A percentile compares a stretch with the other conserved stretches of the same genome.
Conservation (phyloP, 2,329 filamentous ascomycete species). For the Aspergillus arachidicola region DNA sequence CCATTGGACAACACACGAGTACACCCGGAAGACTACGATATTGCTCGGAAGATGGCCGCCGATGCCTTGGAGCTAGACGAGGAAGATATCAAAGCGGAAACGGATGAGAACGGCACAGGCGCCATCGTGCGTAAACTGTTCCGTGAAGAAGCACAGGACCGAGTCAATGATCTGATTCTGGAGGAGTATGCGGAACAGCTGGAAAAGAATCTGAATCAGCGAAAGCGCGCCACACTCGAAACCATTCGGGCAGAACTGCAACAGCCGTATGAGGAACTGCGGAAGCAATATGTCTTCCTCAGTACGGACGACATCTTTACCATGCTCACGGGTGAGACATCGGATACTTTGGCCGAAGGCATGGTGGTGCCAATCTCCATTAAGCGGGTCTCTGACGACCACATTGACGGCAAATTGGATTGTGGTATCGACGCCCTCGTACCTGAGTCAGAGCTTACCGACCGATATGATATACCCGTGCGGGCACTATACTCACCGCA, state of each 20-base stretch:
- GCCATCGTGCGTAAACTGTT: conserved; percentile 95
- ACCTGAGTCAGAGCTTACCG: conserved; percentile 78
- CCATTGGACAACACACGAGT: conserved; percentile 96
- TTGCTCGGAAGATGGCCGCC: conserved; percentile 96
- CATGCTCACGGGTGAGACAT: conserved; percentile 93
- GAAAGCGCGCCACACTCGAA: conserved; percentile 93
- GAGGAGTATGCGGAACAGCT: conserved; percentile 97
- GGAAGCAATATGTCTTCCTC: conserved; percentile 74
- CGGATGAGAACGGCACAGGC: conserved; percentile 83
- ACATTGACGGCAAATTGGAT: conserved; percentile 90
- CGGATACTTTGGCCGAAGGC: conserved; percentile 76
- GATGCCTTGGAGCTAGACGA: conserved; percentile 96
- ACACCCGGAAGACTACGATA: conserved; percentile 96
- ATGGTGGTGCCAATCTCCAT: conserved; percentile 94
- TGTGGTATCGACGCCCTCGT: conserved; percentile 91
- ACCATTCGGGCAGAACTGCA: conserved; percentile 93
- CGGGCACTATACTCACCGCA: conserved; percentile 74
- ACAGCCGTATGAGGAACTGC: conserved; percentile 89
- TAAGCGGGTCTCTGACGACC: conserved; percentile 85
- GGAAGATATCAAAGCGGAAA: conserved; percentile 94
- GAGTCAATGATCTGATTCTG: conserved; percentile 92
- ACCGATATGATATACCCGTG: conserved; percentile 67
- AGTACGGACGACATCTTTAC: conserved; percentile 82
- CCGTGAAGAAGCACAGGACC: conserved; percentile 88
- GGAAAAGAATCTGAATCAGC: conserved; percentile 87